Percentiles rank a stretch among this genome's conserved stretches.
phyloP scores from a whole-genome alignment of 768 basidiomycete genomes.

The Tubosaeta sp. region DNA sequence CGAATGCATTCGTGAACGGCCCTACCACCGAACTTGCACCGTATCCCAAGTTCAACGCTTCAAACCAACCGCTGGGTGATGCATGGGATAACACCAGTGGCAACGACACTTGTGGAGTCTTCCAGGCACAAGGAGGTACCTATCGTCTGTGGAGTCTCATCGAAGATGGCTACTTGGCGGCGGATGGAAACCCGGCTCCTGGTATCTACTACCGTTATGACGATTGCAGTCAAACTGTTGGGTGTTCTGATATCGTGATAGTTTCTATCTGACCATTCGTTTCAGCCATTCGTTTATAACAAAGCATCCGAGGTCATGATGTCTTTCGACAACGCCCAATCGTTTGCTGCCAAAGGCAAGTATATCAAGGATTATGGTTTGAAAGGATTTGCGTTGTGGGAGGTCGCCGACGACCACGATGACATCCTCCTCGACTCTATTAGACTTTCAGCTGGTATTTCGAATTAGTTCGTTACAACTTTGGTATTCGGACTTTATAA shows the following conservation, averaged over 20 bases:
- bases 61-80: constrained; percentile 49
- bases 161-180: constrained; percentile 48
- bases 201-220: constrained; percentile 59
- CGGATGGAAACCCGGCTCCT: constrained; percentile 22
- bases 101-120: constrained; percentile 51
- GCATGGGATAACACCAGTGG: constrained; percentile 48
- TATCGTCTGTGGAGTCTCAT: constrained; percentile 62
- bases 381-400: constrained; percentile 71
- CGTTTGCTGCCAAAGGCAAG: constrained; percentile 57
- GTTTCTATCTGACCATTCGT: not conserved
- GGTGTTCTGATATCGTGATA: constrained; percentile 18
- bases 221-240: constrained; percentile 67
- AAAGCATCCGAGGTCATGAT: constrained; percentile 50
- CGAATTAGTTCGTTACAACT: not conserved
- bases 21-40: constrained; percentile 36
- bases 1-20: constrained; percentile 33
- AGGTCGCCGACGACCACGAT: constrained; percentile 62
- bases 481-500: not conserved
- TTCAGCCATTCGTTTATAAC: constrained; percentile 67
- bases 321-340: constrained; percentile 58
- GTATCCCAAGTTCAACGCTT: constrained; percentile 48
- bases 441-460: constrained; percentile 3
- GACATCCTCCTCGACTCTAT: constrained; percentile 62
- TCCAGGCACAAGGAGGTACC: constrained; percentile 44
- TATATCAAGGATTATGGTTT: constrained; percentile 53